phyloP scores from a whole-genome alignment of 2,329 filamentous ascomycete genomes.

The Venturia nashicola region DNA sequence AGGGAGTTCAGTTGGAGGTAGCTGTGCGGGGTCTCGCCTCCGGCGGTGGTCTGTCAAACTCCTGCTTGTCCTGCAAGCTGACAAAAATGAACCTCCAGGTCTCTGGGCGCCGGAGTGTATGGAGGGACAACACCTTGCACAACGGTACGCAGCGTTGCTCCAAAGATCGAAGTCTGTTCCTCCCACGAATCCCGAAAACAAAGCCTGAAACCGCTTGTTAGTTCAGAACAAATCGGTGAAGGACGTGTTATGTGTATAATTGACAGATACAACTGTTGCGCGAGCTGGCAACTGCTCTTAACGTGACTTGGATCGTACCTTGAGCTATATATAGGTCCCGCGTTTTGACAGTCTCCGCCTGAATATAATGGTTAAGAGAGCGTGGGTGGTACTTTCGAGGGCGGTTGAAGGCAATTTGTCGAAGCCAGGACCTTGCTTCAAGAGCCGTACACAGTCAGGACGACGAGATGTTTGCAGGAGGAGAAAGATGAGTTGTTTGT shows the following conservation, averaged over 20 bases:
- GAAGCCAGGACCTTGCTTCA: neutral
- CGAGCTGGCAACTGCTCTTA: neutral
- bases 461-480: neutral
- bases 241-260: neutral
- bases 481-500: constrained; percentile 1
- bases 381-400: neutral
- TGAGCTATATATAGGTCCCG: neutral
- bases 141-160: neutral
- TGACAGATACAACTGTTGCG: neutral
- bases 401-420: neutral
- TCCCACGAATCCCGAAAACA: neutral
- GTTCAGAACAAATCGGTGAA: neutral
- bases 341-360: neutral
- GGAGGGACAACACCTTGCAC: neutral
- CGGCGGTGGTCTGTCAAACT: neutral
- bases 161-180: neutral
- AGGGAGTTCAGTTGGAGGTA: neutral
- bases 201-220: neutral
- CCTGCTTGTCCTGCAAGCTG: neutral
- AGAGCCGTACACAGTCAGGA: neutral
- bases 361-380: neutral
- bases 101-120: neutral
- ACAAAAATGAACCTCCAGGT: neutral
- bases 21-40: neutral
- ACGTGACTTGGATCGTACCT: neutral